A percentile compares a stretch with the other conserved stretches of the same genome.
These are phyloP conservation scores for Onygena corvina DNA, from an alignment of 2,329 filamentous ascomycete species.

Conservation along the genomic window DNA sequence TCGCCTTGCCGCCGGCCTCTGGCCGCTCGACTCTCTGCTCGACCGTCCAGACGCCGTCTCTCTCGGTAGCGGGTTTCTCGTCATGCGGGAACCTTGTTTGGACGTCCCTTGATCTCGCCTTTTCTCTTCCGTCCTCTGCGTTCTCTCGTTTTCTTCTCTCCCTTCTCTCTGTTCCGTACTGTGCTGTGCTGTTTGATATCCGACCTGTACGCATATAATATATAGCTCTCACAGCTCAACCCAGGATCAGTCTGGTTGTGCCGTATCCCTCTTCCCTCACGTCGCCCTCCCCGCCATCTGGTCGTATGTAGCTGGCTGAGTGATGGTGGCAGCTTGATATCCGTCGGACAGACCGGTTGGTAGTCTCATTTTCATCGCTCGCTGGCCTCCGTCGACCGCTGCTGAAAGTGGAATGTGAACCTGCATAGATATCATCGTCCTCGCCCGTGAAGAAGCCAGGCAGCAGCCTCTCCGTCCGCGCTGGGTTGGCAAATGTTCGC, in stretches of 20 bases:
- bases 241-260: no score
- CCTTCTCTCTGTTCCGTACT: background rate
- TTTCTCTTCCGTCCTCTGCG: background rate
- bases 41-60: background rate
- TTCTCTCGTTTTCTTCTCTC: background rate
- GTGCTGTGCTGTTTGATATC: no score
- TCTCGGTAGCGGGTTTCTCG: background rate
- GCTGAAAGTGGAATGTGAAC: background rate
- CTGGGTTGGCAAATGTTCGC: background rate
- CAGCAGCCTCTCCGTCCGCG: background rate
- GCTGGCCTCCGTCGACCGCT: background rate
- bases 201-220: no score
- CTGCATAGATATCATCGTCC: background rate
- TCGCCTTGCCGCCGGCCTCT: background rate
- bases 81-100: conserved; percentile 6
- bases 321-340: background rate
- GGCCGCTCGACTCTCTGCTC: background rate
- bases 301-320: no score
- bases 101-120: background rate
- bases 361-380: conserved; percentile 3
- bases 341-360: background rate
- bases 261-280: background rate
- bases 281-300: background rate
- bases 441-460: background rate
- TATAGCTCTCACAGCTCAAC: no score